Evolutionary conservation across 768 basidiomycete genomes (phyloP), one percentile per base, ranked within the genome.

Genomic region (Filobasidium wieringae): DNA sequence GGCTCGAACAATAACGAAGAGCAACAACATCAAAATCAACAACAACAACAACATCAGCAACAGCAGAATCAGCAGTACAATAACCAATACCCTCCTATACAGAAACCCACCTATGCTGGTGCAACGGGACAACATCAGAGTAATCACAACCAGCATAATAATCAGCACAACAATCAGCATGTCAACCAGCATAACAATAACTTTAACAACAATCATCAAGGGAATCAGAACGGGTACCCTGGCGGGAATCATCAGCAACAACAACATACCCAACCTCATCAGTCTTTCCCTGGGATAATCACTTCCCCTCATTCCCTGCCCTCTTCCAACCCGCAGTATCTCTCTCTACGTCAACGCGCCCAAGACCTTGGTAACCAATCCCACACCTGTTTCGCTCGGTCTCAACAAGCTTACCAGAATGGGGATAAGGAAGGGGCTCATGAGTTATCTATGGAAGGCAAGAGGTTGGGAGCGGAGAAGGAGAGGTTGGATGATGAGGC

Each of bases 401-500:
- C 86, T 63, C 85, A 87, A 66, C 77, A 81, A 59, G 88, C 88
- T 0, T 93, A 90, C 67, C 71, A 76, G 43, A 50, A 77, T 1
- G 81, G 85, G 2, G 82, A 95, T 63, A 84, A 87, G 12, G 87
- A 82, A 0, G 74, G 75, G 31, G 92, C 92, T 22, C 91, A 96
- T 73, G 78, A 85, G 51, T 78, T 95, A 24, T 87, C 84, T 17
- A 80, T 82, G 58, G 66, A 89, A 70, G 92, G 90, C 17, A 88
- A 89, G 70, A 77, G 77, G 37, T 87, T 92, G 70, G 81, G 87
- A 72, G 72, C 77, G 4, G 79, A 81, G 66, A 91, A 92, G 85
- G 83, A 86, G 62, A 71, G 79, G 49, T 73, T 89, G 60, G 90
- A 96, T 70, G 79, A 79, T 58, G 75, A 91, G 70, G 93, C 92